Conservation (phyloP, 257 asterid genomes). For the Nicotiana obtusifolia region DNA sequence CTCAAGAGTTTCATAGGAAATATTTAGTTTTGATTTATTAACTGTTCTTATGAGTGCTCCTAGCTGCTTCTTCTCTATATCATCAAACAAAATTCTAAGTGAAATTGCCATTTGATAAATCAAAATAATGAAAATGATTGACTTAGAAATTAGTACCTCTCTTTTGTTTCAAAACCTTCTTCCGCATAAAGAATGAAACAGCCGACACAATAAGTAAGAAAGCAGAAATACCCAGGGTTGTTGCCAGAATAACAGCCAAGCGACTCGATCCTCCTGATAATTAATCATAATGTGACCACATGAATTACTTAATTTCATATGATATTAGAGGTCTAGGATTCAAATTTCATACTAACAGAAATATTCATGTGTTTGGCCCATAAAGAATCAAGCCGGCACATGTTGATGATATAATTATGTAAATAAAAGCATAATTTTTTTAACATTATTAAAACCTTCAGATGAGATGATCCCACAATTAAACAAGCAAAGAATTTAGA, state of each 20-base stretch:
- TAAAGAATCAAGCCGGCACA: no score
- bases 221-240: constrained; percentile 37
- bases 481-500: background rate
- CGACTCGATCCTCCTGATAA: constrained; percentile 36
- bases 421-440: no score
- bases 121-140: background rate
- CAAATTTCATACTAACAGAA: no score
- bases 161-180: constrained; percentile 24
- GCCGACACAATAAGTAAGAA: constrained; percentile 28
- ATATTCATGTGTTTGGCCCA: no score
- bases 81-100: background rate
- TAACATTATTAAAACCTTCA: background rate
- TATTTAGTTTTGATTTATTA: constrained; percentile 48
- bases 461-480: background rate
- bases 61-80: constrained; percentile 50
- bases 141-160: constrained; percentile 32
- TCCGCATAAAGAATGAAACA: constrained; percentile 31
- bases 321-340: background rate
- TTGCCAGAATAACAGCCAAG: constrained; percentile 38
- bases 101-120: background rate
- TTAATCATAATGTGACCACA: background rate
- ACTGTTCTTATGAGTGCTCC: constrained; percentile 39
- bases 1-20: constrained; percentile 61
- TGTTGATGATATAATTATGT: no score
- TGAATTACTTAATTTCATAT: background rate